phyloP scores from a whole-genome alignment of 352 stramenopile genomes.

The Globisporangium uncinulatum region DNA sequence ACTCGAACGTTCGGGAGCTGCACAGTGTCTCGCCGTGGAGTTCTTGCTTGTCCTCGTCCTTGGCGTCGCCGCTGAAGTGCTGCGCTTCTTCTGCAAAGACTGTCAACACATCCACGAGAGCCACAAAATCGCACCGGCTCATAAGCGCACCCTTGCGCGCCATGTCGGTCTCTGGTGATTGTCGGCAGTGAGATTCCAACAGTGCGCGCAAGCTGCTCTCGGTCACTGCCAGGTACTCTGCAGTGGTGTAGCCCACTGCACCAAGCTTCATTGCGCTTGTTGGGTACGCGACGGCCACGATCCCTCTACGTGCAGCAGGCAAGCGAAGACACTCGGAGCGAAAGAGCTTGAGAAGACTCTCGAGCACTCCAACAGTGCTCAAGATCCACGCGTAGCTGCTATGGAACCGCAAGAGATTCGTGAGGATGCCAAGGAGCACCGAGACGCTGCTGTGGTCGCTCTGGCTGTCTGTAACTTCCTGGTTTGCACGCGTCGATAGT shows the following conservation, averaged over 20 bases:
- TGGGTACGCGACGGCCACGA: conserved; percentile 43
- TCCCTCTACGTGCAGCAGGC: conserved; percentile 20
- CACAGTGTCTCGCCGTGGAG: conserved; percentile 28
- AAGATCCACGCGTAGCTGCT: conserved; percentile 35
- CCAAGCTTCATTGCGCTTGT: conserved; percentile 33
- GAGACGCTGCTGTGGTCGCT: conserved; percentile 16
- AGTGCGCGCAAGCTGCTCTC: conserved; percentile 31
- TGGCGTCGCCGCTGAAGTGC: background rate
- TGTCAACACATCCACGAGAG: conserved; percentile 42
- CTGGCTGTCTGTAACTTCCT: background rate
- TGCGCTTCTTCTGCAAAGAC: conserved; percentile 14
- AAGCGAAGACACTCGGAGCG: conserved; percentile 26
- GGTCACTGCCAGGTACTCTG: conserved; percentile 19
- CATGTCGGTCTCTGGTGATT: conserved; percentile 13
- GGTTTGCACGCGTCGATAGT: background rate
- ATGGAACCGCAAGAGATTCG: conserved; percentile 43
- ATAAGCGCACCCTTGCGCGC: background rate
- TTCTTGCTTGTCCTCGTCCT: conserved; percentile 15
- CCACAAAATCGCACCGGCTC: conserved; percentile 24
- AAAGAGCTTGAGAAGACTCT: conserved; percentile 34
- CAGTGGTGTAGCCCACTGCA: conserved; percentile 11
- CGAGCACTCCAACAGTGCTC: conserved; percentile 28
- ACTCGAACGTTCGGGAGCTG: conserved; percentile 34
- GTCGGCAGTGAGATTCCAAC: conserved; percentile 53
- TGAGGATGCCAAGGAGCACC: conserved; percentile 31